Base-by-base conservation (phyloP, 345 rosid genomes). In the Brassica cretica region DNA sequence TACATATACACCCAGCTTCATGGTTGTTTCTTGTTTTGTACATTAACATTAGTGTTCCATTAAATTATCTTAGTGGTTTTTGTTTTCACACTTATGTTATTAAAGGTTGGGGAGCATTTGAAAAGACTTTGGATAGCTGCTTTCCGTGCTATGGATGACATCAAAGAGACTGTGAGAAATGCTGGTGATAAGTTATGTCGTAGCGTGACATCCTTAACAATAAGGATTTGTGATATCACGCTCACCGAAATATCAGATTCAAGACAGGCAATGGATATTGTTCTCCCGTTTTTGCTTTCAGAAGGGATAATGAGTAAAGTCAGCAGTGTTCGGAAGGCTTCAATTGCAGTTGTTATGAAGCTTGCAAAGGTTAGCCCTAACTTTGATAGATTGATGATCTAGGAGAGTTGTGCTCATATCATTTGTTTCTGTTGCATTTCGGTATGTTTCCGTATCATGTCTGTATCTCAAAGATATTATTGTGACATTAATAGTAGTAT, bases 121-220 rank as follows among this genome's bases (percentile, higher is more conserved):
- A 89, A 84, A 87, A 86, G 82, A 79, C 58, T 92, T 58, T 94
- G 98, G 97, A 81, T 82, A 8, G 92, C 86, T 73, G 89, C 93
- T 55, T 94, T 91, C 83, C 97, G 97, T 79, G 97, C 97, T 81
- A 92, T 94, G 98, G 97, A 94, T 89, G 98, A 94, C 87, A 92
- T 92, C 70, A 94, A 94, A 85, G 98, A 94, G 87, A 92, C 97
- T 82, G 98, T 94, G 79, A 85, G 97, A 82, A 89, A 86, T 87
- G 91, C 98, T 59, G 98, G 97, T 71, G 97, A 92, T 83, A 94
- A 85, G 81, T 81, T 94, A 83, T 90, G 97, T 35, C 91, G 90
- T 72, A 72, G 87, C 68, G 85, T 89, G 79, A 88, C 91, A 51
- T 88, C 97, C 58, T 80, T 94, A 79, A 92, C 98, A 6, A 84